Conservation (phyloP, 176 grass and related monocot species). For the Eleusine indica region DNA sequence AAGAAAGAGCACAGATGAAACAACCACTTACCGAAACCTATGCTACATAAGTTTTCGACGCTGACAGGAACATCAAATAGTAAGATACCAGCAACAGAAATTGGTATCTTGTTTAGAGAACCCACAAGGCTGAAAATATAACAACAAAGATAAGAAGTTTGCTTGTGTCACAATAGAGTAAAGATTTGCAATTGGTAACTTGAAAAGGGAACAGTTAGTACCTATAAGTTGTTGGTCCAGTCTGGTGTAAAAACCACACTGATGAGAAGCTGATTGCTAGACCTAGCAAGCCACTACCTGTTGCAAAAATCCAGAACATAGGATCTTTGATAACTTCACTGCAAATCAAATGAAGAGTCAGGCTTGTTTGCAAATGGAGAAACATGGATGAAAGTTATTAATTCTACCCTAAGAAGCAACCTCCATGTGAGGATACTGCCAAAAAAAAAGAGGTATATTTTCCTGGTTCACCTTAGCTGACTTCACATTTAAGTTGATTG, state of each 20-base stretch:
- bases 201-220: slow-evolving; percentile 24
- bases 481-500: slow-evolving; percentile 28
- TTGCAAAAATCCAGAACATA: slow-evolving; percentile 88
- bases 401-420: not conserved
- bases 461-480: not conserved
- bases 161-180: not conserved
- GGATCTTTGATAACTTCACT: slow-evolving; percentile 72
- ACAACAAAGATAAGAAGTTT: slow-evolving; percentile 5
- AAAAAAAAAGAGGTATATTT: not conserved
- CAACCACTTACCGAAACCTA: slow-evolving; percentile 70
- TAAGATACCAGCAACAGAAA: slow-evolving; percentile 85
- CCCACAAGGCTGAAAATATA: slow-evolving; percentile 61
- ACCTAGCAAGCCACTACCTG: slow-evolving; percentile 77
- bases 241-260: slow-evolving; percentile 86
- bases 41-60: slow-evolving; percentile 76
- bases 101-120: slow-evolving; percentile 93
- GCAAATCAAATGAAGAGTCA: slow-evolving; percentile 34
- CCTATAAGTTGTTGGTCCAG: slow-evolving; percentile 91
- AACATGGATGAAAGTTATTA: not conserved
- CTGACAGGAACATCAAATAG: slow-evolving; percentile 80
- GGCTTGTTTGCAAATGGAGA: slow-evolving; percentile 22
- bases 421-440: not conserved
- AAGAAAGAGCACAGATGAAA: slow-evolving; percentile 10
- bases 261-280: slow-evolving; percentile 94
- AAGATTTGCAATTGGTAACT: not conserved